phyloP scores from a whole-genome alignment of 768 basidiomycete species.

The Podaxis pistillaris region DNA sequence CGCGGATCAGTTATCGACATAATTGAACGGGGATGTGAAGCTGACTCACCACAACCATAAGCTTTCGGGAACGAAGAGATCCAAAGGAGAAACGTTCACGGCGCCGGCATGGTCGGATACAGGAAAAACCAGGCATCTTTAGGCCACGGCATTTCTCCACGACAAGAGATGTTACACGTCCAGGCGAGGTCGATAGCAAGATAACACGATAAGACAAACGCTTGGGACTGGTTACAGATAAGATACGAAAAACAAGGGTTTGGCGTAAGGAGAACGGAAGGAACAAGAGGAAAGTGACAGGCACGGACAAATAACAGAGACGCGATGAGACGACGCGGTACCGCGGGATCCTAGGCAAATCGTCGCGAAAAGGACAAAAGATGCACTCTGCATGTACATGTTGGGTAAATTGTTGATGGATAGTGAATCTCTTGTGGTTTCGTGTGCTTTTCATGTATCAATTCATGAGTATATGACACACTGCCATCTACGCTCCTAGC shows the following conservation, averaged over 20 bases:
- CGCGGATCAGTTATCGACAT: too few species aligned
- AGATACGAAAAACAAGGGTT: neutral
- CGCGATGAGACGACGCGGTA: neutral
- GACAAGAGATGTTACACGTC: neutral
- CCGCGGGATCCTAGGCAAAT: conserved; percentile 14
- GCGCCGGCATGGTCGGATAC: neutral
- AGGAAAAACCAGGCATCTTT: neutral
- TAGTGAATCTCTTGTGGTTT: neutral
- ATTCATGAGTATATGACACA: neutral
- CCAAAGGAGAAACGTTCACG: neutral
- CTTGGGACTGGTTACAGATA: too few species aligned
- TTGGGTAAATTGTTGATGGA: neutral
- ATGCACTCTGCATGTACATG: neutral
- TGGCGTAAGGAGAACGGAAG: neutral
- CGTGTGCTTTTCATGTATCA: neutral
- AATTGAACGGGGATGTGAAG: neutral
- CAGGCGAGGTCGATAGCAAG: too few species aligned
- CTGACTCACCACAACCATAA: neutral
- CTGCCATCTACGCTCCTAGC: neutral
- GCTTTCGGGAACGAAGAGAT: neutral
- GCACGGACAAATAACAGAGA: neutral
- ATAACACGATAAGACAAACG: too few species aligned
- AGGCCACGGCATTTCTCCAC: neutral
- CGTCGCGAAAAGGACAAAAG: neutral
- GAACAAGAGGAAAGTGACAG: neutral